A percentile compares a stretch with the other conserved stretches of the same genome.
Conservation (phyloP, 2,329 filamentous ascomycete species). For the Xylaria arbuscula region DNA sequence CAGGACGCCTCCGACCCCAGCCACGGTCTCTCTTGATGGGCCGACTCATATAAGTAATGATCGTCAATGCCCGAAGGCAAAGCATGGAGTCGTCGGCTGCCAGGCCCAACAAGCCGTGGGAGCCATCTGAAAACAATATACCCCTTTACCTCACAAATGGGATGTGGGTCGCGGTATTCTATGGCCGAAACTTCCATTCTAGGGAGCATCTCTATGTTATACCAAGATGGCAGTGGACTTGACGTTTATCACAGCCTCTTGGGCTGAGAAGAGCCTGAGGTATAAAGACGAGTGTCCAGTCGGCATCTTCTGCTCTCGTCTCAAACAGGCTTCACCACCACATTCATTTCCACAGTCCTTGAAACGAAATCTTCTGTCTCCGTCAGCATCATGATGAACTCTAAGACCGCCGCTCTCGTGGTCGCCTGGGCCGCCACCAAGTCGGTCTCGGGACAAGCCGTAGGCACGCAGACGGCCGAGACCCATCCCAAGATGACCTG, state of each 20-base stretch:
- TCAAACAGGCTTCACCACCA: slow-evolving; percentile 28
- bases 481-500: slow-evolving; percentile 59
- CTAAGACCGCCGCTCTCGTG: slow-evolving; percentile 47
- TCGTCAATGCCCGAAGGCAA: slow-evolving; percentile 30
- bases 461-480: slow-evolving; percentile 54
- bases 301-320: slow-evolving; percentile 14
- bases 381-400: slow-evolving; percentile 40
- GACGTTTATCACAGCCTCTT: slow-evolving; percentile 9
- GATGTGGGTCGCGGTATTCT: slow-evolving; percentile 31
- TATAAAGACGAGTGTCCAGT: slow-evolving; percentile 33
- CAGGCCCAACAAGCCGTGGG: slow-evolving; percentile 39
- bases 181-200: slow-evolving; percentile 32
- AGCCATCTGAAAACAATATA: slow-evolving; percentile 37
- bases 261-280: neutral
- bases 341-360: slow-evolving; percentile 20
- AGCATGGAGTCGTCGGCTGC: slow-evolving; percentile 31
- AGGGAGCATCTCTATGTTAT: slow-evolving; percentile 15
- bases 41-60: slow-evolving; percentile 32
- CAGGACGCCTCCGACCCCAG: slow-evolving; percentile 19
- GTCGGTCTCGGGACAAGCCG: slow-evolving; percentile 53
- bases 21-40: slow-evolving; percentile 30
- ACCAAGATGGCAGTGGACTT: slow-evolving; percentile 13
- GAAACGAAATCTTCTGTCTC: slow-evolving; percentile 12
- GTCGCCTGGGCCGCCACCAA: slow-evolving; percentile 52
- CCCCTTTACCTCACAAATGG: slow-evolving; percentile 32